Evolutionary conservation across 1,284 basidiomycete genomes (phyloP).

Genomic region (Flammula alnicola): DNA sequence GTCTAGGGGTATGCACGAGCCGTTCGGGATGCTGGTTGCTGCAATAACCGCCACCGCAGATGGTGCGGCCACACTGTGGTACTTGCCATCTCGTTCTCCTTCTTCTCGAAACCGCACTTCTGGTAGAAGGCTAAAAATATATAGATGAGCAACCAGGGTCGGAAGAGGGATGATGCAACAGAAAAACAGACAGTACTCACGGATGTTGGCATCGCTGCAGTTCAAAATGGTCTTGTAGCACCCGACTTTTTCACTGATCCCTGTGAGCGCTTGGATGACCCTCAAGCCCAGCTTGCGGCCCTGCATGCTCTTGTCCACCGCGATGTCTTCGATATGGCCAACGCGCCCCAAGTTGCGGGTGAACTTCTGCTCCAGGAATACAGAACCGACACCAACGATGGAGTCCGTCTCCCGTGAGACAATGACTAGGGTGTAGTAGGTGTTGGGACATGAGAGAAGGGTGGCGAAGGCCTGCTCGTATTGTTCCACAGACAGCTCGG

Average conservation of each 20-base stretch:
- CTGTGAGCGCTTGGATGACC: constrained; percentile 85
- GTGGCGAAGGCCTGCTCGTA: constrained; percentile 74
- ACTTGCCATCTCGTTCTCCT: constrained; percentile 86
- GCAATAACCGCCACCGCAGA: not conserved
- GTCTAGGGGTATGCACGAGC: constrained; percentile 18
- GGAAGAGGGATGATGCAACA: constrained; percentile 17
- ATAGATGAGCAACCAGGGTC: constrained; percentile 16
- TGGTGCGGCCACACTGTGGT: constrained; percentile 22
- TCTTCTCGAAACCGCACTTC: constrained; percentile 91
- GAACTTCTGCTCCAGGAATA: constrained; percentile 95
- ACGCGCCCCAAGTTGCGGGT: constrained; percentile 79
- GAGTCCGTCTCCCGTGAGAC: constrained; percentile 75
- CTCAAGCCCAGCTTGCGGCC: constrained; percentile 90
- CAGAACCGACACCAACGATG: constrained; percentile 84
- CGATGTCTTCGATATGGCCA: constrained; percentile 98
- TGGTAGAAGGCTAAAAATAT: constrained; percentile 86
- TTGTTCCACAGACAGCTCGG: constrained; percentile 75
- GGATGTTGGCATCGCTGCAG: constrained; percentile 89
- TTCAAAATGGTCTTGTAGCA: constrained; percentile 98
- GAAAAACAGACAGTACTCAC: constrained; percentile 55
- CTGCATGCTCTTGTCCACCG: constrained; percentile 85
- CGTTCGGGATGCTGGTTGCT: constrained; percentile 6
- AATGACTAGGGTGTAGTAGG: constrained; percentile 89
- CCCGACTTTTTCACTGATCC: constrained; percentile 76
- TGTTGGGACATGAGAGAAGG: constrained; percentile 55